Conservation (phyloP, 345 rosid species). For the Capsella bursapastoris region DNA sequence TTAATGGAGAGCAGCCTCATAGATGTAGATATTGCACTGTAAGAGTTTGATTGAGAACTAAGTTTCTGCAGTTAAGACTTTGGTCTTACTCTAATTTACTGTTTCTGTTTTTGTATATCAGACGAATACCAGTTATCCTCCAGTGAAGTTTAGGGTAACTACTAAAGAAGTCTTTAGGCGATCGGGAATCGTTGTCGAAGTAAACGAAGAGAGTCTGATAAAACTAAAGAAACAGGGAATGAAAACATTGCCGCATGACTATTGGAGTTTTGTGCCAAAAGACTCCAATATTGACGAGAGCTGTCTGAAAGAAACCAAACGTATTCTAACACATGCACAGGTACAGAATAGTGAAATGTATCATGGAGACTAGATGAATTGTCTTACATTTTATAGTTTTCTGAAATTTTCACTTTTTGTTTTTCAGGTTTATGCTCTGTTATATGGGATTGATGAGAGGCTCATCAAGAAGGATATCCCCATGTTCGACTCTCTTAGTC, state of each 20-base stretch:
- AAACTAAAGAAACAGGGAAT: constrained; percentile 46
- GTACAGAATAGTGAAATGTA: constrained; percentile 44
- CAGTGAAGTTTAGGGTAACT: constrained; percentile 73
- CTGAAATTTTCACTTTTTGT: constrained; percentile 1
- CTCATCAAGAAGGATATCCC: constrained; percentile 57
- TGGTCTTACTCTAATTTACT: constrained; percentile 13
- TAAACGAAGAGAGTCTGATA: constrained; percentile 49
- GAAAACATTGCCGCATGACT: constrained; percentile 62
- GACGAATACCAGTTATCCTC: constrained; percentile 66
- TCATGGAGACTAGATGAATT: not conserved
- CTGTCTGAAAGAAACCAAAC: constrained; percentile 51
- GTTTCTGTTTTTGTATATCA: not conserved
- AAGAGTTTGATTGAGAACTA: constrained; percentile 40
- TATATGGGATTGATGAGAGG: constrained; percentile 62
- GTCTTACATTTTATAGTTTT: constrained; percentile 1
- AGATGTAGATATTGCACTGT: constrained; percentile 85
- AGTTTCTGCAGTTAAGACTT: not conserved
- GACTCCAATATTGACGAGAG: constrained; percentile 65
- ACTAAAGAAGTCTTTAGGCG: constrained; percentile 62
- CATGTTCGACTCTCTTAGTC: constrained; percentile 48
- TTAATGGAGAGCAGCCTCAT: constrained; percentile 43
- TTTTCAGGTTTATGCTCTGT: constrained; percentile 59
- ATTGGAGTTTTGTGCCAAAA: constrained; percentile 72
- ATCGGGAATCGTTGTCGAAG: constrained; percentile 68
- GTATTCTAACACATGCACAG: constrained; percentile 80